These are phyloP conservation scores for Colletotrichum limetticola DNA, from an alignment of 2,329 filamentous ascomycete genomes.

Conservation along the genomic window DNA sequence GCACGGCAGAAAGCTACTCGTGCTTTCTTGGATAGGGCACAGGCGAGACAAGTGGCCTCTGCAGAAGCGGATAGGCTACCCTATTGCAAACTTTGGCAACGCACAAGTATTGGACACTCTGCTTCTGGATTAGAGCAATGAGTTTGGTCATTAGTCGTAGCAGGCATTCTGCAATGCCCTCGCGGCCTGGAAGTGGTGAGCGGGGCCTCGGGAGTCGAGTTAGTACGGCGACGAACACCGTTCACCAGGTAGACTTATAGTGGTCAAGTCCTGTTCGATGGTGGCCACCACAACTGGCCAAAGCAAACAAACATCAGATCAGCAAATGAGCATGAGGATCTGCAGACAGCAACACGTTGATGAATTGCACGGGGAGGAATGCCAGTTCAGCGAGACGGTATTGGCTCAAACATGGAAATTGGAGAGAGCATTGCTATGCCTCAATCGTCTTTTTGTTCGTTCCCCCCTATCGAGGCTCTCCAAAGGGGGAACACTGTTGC, in stretches of 20 bases:
- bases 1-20: constrained; percentile 10
- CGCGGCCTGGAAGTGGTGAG: background rate
- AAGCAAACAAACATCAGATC: background rate
- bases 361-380: background rate
- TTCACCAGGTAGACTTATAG: constrained; percentile 8
- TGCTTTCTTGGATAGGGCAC: constrained; percentile 31
- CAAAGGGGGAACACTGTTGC: constrained; percentile 1
- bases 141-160: background rate
- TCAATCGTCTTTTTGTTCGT: constrained; percentile 16
- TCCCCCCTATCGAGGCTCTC: constrained; percentile 1
- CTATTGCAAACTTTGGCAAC: constrained; percentile 3
- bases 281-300: background rate
- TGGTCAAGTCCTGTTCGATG: background rate
- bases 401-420: constrained; percentile 2
- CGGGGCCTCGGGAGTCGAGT: constrained; percentile 12
- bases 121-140: constrained; percentile 27
- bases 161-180: background rate
- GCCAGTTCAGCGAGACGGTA: background rate
- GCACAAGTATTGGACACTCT: constrained; percentile 26
- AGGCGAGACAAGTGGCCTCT: background rate
- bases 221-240: constrained; percentile 7
- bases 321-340: constrained; percentile 2
- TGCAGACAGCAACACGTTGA: background rate
- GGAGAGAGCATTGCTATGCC: constrained; percentile 5
- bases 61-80: background rate